Percentiles rank a stretch among this genome's conserved stretches.
Conservation (phyloP, 768 basidiomycete genomes). For the Leccinum longicurvipes region DNA sequence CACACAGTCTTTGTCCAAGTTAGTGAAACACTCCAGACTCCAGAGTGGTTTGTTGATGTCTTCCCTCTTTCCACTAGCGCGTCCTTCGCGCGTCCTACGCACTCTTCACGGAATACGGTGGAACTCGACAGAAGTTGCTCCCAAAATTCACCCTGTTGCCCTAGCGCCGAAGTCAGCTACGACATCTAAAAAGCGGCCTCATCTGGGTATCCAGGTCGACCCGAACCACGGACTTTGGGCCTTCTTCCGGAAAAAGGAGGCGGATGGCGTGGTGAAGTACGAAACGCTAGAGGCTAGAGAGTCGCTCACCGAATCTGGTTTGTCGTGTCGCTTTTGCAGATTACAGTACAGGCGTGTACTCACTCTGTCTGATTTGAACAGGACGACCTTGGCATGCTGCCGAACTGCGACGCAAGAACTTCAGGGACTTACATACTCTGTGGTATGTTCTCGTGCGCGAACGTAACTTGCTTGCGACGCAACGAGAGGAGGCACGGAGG, state of each 20-base stretch:
- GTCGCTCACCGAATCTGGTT: conserved; percentile 36
- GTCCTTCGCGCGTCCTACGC: conserved; percentile 17
- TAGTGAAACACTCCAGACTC: neutral
- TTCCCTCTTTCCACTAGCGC: conserved; percentile 18
- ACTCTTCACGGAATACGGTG: conserved; percentile 16
- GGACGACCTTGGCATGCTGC: conserved; percentile 85
- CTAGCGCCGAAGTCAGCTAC: neutral
- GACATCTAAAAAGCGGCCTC: conserved; percentile 39
- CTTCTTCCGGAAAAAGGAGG: conserved; percentile 65
- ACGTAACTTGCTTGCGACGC: conserved; percentile 86
- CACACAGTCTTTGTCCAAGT: neutral
- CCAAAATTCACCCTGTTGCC: neutral
- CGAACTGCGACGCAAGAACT: conserved; percentile 87
- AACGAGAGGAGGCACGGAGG: conserved; percentile 73
- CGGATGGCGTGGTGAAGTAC: conserved; percentile 49
- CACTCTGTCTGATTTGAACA: conserved; percentile 32
- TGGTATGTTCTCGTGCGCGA: conserved; percentile 93
- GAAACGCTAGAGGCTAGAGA: conserved; percentile 43
- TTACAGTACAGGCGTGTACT: neutral
- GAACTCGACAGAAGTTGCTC: conserved; percentile 15
- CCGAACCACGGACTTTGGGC: conserved; percentile 74
- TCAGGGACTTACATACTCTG: conserved; percentile 88
- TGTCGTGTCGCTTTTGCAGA: conserved; percentile 10
- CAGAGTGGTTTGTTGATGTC: conserved; percentile 20
- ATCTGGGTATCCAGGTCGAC: conserved; percentile 41